A percentile compares a stretch with the other conserved stretches of the same genome.
These are phyloP conservation scores for Arthrobotrys musiformis DNA, from an alignment of 2,329 filamentous ascomycete species.

Conservation along the genomic window DNA sequence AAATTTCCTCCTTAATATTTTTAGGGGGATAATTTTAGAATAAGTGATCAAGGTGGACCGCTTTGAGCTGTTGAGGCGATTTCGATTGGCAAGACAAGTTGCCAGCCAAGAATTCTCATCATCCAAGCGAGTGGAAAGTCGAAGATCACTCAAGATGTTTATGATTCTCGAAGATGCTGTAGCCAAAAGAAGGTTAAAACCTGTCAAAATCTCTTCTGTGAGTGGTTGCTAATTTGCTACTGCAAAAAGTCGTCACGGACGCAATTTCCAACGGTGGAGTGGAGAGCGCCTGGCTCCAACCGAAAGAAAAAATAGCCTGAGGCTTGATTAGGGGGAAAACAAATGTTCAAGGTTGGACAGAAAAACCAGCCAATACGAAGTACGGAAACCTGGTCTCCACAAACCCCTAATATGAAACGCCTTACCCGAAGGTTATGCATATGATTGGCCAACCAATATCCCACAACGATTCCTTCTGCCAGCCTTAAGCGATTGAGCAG, in stretches of 20 bases:
- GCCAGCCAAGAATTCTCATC: not conserved
- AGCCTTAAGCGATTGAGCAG: slow-evolving; percentile 31
- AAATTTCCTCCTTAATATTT: slow-evolving; percentile 53
- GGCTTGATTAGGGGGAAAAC: slow-evolving; percentile 21
- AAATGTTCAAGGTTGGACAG: slow-evolving; percentile 30
- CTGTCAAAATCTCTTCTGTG: slow-evolving; percentile 40
- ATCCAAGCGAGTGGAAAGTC: slow-evolving; percentile 22
- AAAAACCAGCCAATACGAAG: slow-evolving; percentile 31
- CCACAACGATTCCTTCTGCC: slow-evolving; percentile 22
- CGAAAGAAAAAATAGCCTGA: slow-evolving; percentile 9
- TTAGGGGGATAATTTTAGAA: slow-evolving; percentile 35
- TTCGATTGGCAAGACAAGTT: slow-evolving; percentile 27
- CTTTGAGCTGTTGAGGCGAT: not conserved
- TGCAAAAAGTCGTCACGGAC: slow-evolving; percentile 28
- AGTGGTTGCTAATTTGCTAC: slow-evolving; percentile 38
- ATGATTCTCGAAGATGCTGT: slow-evolving; percentile 27
- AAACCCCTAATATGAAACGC: slow-evolving; percentile 49
- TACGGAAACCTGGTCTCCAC: slow-evolving; percentile 13
- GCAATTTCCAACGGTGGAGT: slow-evolving; percentile 36
- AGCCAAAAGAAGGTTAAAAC: slow-evolving; percentile 13
- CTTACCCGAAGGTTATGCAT: slow-evolving; percentile 21
- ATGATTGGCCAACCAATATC: slow-evolving; percentile 38
- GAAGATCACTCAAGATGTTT: slow-evolving; percentile 27
- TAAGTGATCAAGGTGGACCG: slow-evolving; percentile 14
- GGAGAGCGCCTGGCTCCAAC: slow-evolving; percentile 32